Conservation (phyloP, 805 yeast genomes). For the Sungouiozyma intestinalis region DNA sequence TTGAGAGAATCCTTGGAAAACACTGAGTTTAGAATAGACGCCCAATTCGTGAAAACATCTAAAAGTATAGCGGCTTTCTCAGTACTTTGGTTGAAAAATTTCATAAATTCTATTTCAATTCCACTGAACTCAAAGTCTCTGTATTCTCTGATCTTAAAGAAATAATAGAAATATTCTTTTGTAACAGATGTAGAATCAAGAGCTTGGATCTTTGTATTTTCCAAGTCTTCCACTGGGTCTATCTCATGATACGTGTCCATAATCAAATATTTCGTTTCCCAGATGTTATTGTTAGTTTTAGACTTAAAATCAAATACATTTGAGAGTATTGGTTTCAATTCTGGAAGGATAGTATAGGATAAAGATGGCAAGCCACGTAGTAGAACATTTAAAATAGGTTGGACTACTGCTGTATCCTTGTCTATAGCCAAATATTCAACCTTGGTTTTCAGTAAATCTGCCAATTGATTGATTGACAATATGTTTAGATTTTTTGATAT, state of each 20-base stretch:
- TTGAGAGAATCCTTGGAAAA: constrained; percentile 27
- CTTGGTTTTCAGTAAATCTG: constrained; percentile 12
- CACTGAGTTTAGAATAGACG: constrained; percentile 34
- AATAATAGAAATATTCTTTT: constrained; percentile 26
- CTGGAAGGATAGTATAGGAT: constrained; percentile 22
- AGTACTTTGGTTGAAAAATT: constrained; percentile 10
- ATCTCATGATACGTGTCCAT: constrained; percentile 39
- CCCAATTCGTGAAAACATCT: constrained; percentile 42
- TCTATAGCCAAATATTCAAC: constrained; percentile 4
- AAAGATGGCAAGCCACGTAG: constrained; percentile 33
- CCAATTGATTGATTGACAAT: constrained; percentile 40
- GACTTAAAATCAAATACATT: constrained; percentile 17
- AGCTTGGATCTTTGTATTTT: not conserved
- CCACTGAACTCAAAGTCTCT: constrained; percentile 21
- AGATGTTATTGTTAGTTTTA: constrained; percentile 18
- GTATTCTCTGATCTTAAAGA: constrained; percentile 44
- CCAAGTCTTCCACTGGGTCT: constrained; percentile 19
- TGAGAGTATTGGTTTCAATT: constrained; percentile 16
- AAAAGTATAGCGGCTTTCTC: constrained; percentile 7
- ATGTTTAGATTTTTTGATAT: constrained; percentile 34
- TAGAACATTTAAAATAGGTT: constrained; percentile 20
- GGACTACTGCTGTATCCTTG: constrained; percentile 10
- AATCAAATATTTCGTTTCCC: constrained; percentile 40
- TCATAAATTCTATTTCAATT: constrained; percentile 18
- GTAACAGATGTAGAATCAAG: constrained; percentile 1